Evolutionary conservation across 768 basidiomycete genomes (phyloP), one percentile per base, ranked within the genome.

Genomic region (Cubamyces sp.): DNA sequence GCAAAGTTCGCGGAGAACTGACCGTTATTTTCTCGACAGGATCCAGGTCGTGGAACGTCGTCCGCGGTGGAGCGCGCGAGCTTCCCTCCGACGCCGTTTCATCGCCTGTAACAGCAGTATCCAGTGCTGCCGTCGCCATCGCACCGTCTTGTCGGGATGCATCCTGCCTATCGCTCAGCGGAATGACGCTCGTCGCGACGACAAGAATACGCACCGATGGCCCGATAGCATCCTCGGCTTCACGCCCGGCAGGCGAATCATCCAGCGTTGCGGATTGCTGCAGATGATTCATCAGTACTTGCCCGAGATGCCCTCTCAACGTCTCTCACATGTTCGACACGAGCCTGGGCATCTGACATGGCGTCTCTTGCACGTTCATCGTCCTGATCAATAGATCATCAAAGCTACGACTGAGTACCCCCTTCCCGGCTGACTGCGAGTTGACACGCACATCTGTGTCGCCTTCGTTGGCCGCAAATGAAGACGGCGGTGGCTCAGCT

Each of bases 401-500:
- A 11, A 34, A 5, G 34, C 34, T 9, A 34, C 34, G 9, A 34
- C 34, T 34, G 5, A 34, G 34, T 11, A n/a, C 34, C 34, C 34
- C 9, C 34, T 34, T 34, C 11, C 34, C 11, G 34, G 9, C 34
- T 6, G 11, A 34, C 9, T 34, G 11, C 34, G 11, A 11, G 19
- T 7, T 15, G n/a, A 16, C n/a, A 66, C 65, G 14, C 28, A 66
- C 65, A 52, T 62, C 66, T 25, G 54, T 60, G 9, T 61, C 54
- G 42, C 23, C 54, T 23, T 56, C 65, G 11, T 56, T 57, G 3
- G 63, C 45, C 5, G 39, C 57, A 23, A 67, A 65, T 14, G 69
- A 72, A 9, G 71, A 66, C 7, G 71, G 64, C 15, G 71, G 71
- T 4, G 54, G 64, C 57, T 68, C 68, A 0, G 45, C 57, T 12